Conservation (phyloP, 768 basidiomycete genomes). For the Termitomyces sp. region DNA sequence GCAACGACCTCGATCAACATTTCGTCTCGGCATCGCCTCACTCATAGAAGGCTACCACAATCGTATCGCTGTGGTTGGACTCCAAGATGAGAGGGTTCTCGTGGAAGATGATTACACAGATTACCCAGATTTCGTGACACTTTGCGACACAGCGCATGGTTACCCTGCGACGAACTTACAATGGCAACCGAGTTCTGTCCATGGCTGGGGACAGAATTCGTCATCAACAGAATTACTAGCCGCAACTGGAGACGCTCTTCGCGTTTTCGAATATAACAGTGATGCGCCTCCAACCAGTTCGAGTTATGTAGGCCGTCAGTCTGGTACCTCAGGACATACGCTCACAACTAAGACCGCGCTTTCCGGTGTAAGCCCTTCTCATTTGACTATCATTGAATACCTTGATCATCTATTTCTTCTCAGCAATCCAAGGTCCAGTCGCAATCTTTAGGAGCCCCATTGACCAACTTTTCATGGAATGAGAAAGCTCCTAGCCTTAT, state of each 20-base stretch:
- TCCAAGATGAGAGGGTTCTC: conserved; percentile 84
- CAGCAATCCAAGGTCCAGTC: conserved; percentile 90
- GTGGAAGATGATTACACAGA: conserved; percentile 81
- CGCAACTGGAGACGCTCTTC: conserved; percentile 89
- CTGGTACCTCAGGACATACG: conserved; percentile 54
- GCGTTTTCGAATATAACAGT: conserved; percentile 85
- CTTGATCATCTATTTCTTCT: conserved; percentile 5
- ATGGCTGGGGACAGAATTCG: conserved; percentile 68
- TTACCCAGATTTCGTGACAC: conserved; percentile 82
- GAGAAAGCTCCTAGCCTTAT: conserved; percentile 86
- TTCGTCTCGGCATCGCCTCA: conserved; percentile 83
- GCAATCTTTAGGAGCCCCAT: conserved; percentile 78
- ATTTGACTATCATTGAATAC: conserved; percentile 5
- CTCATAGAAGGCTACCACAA: conserved; percentile 83
- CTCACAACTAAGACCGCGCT: conserved; percentile 72
- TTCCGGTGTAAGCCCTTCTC: conserved; percentile 62
- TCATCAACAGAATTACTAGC: conserved; percentile 78
- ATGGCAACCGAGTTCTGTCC: conserved; percentile 81
- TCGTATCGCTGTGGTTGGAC: conserved; percentile 72
- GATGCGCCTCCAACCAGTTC: conserved; percentile 58
- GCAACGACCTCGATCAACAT: conserved; percentile 72
- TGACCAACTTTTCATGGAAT: conserved; percentile 99
- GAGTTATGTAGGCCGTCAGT: conserved; percentile 67
- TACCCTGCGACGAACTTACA: conserved; percentile 93
- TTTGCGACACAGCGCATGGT: conserved; percentile 81